Percentiles rank a stretch among this genome's conserved stretches.
Conservation (phyloP, 2,329 filamentous ascomycete genomes). For the Microascus cirrosus region DNA sequence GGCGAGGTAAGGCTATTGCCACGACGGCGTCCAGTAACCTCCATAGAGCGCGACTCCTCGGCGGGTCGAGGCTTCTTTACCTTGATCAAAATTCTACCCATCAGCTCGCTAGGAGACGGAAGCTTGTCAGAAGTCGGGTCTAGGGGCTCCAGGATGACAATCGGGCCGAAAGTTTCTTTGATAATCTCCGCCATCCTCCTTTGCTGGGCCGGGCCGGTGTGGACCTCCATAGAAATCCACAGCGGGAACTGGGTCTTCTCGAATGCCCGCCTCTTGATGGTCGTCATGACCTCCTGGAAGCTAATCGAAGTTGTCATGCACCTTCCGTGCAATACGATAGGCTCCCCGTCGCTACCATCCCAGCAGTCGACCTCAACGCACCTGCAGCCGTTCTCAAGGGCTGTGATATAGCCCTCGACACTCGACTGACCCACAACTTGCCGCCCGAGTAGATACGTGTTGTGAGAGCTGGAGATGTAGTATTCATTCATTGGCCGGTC, state of each 20-base stretch:
- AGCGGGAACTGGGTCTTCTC: constrained; percentile 76
- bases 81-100: constrained; percentile 79
- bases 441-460: constrained; percentile 87
- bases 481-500: constrained; percentile 90
- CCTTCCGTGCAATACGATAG: constrained; percentile 81
- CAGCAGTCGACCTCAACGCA: constrained; percentile 98
- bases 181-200: constrained; percentile 82
- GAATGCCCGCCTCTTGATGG: constrained; percentile 93
- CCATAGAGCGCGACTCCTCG: constrained; percentile 22
- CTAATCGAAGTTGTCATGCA: constrained; percentile 82
- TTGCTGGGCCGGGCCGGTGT: constrained; percentile 78
- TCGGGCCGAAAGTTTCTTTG: constrained; percentile 70
- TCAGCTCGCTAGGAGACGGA: constrained; percentile 78
- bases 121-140: constrained; percentile 56
- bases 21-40: constrained; percentile 35
- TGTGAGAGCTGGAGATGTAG: constrained; percentile 96
- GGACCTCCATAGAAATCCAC: constrained; percentile 91
- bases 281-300: constrained; percentile 84
- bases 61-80: constrained; percentile 66
- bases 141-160: constrained; percentile 66
- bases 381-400: constrained; percentile 78
- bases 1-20: constrained; percentile 71
- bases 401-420: constrained; percentile 87
- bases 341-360: constrained; percentile 82
- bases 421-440: constrained; percentile 86